Base-by-base conservation (phyloP, 306 rosid genomes). In the Styphnolobium japonicum region DNA sequence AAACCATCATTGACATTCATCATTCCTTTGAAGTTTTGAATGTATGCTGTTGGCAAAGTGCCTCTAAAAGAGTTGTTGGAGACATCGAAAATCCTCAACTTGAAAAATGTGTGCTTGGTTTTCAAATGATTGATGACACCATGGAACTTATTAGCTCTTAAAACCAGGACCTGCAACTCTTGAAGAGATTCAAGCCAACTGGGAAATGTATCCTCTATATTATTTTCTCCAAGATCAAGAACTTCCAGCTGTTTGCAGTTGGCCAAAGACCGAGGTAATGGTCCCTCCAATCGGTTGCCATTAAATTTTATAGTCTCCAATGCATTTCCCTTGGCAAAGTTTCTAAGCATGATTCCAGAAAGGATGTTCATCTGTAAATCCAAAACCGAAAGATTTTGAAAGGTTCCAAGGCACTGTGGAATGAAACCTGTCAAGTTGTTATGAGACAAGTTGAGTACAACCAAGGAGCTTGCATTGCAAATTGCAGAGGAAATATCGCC, bases 211-310 rank as follows among this genome's bases (percentile, higher is more conserved):
- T 78, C 88, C 1, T 45, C 67, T 21, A 89, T 36, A 8, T 29
- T 31, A 63, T 86, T 89, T 5, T 77, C 33, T 39, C 86, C 90
- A 37, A 89, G 25, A 65, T 89, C 87, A 15, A 89, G 33, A 77
- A 86, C 49, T 70, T 82, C 21, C 1, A 89, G 71, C 0, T 1
- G 0, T 0, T 1, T 11, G 15, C 91, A 87, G 0, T 66, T 10
- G 0, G 33, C 16, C 80, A 87, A 70, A 25, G 83, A 69, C 0
- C 0, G 39, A 33, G 88, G 90, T 22, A 84, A 6, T 0, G 77
- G 43, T 42, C 93, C 90, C 29, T 77, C 52, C 27, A 85, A 18
- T 5, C 7, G 86, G 15, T 89, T 87, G 14, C 22, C 62, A 34
- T 83, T 77, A 1, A 87, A 18, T 5, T 77, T 69, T 19, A 81